A percentile compares a stretch with the other conserved stretches of the same genome.
Conservation (phyloP, 805 yeast species). For the Candida maris region DNA sequence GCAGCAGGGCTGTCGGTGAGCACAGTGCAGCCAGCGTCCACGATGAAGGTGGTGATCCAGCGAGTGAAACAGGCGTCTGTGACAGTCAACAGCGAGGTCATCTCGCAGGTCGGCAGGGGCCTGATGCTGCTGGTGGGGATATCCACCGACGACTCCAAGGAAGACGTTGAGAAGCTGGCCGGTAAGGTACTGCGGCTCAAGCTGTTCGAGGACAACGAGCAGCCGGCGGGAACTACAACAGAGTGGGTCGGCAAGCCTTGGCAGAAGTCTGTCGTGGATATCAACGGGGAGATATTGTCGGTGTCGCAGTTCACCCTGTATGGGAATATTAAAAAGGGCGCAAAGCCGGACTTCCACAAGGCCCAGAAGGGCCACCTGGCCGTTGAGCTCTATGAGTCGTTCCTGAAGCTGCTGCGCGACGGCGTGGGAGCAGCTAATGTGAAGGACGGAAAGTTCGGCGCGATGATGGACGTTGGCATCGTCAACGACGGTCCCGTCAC, state of each 20-base stretch:
- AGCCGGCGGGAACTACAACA: conserved; percentile 39
- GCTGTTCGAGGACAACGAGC: conserved; percentile 59
- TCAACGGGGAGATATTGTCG: conserved; percentile 69
- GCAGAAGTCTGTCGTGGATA: conserved; percentile 66
- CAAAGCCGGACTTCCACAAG: conserved; percentile 90
- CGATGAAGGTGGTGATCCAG: conserved; percentile 93
- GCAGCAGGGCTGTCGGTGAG: too few relatives aligned
- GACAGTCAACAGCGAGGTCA: conserved; percentile 64
- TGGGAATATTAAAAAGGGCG: conserved; percentile 82
- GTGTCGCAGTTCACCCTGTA: conserved; percentile 91
- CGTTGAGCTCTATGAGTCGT: conserved; percentile 45
- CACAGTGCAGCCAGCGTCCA: too few relatives aligned
- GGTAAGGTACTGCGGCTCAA: conserved; percentile 62
- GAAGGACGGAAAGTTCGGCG: conserved; percentile 89
- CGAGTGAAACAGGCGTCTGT: conserved; percentile 88
- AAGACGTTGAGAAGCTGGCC: conserved; percentile 67
- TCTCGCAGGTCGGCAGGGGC: conserved; percentile 76
- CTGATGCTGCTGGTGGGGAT: conserved; percentile 82
- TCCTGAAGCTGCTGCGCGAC: conserved; percentile 43
- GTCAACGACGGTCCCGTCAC: conserved; percentile 95
- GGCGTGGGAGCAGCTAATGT: conserved; percentile 65
- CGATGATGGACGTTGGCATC: conserved; percentile 91
- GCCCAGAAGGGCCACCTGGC: conserved; percentile 80
- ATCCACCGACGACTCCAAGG: conserved; percentile 68
- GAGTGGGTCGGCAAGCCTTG: conserved; percentile 67